A percentile compares a stretch with the other conserved stretches of the same genome.
These are phyloP conservation scores for Scedosporium dehoogii DNA, from an alignment of 2,329 filamentous ascomycete genomes.

Conservation along the genomic window DNA sequence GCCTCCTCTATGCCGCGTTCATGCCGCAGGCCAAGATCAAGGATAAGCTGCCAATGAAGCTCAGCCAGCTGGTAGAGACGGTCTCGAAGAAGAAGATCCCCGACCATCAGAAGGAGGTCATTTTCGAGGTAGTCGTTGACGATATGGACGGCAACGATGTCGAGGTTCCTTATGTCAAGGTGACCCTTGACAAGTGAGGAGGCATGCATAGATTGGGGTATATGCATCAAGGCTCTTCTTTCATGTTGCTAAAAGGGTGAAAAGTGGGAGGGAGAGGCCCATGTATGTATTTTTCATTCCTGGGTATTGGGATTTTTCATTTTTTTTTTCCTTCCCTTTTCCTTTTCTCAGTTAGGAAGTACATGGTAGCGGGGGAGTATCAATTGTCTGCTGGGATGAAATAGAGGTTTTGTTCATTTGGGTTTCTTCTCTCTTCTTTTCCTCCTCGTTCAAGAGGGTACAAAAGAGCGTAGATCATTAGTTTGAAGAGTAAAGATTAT, in stretches of 20 bases:
- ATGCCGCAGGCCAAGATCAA: slow-evolving; percentile 70
- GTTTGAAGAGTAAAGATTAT: too few relatives aligned
- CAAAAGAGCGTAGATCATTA: too few relatives aligned
- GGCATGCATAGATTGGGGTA: slow-evolving; percentile 16
- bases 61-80: slow-evolving; percentile 78
- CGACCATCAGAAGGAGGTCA: slow-evolving; percentile 85
- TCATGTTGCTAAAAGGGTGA: neutral
- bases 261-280: neutral
- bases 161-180: slow-evolving; percentile 93
- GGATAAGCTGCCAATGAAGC: slow-evolving; percentile 71
- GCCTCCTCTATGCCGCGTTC: slow-evolving; percentile 87
- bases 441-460: too few relatives aligned
- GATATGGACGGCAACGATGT: slow-evolving; percentile 86
- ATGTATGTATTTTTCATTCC: neutral
- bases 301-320: neutral
- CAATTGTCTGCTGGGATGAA: neutral
- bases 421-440: neutral
- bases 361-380: neutral
- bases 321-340: neutral
- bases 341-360: neutral
- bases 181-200: slow-evolving; percentile 45
- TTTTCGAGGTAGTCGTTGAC: slow-evolving; percentile 92
- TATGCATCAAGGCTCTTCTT: neutral
- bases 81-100: slow-evolving; percentile 91
- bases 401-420: neutral